These are phyloP conservation scores for Hansenula sp. DNA, from an alignment of 1,139 yeast genomes.

Conservation along the genomic window DNA sequence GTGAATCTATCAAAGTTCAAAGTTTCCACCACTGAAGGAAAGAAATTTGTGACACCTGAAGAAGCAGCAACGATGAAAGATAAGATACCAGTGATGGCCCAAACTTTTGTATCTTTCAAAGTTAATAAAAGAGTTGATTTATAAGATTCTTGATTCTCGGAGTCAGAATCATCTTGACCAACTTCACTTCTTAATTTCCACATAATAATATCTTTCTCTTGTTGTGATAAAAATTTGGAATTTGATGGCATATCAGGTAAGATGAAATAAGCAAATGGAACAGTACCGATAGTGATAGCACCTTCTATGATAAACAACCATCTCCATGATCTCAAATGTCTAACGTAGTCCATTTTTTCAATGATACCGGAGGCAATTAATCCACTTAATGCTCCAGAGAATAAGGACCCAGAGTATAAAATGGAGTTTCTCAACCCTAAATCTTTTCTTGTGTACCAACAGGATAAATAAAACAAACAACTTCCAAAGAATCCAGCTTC, in stretches of 20 bases:
- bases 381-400: conserved; percentile 60
- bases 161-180: conserved; percentile 54
- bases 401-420: conserved; percentile 54
- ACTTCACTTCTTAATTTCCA: conserved; percentile 48
- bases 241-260: conserved; percentile 56
- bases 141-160: conserved; percentile 32
- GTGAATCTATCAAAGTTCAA: conserved; percentile 44
- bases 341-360: neutral
- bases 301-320: conserved; percentile 62
- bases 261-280: conserved; percentile 45
- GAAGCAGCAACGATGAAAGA: conserved; percentile 52
- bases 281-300: conserved; percentile 49
- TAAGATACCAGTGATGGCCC: conserved; percentile 42
- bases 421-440: conserved; percentile 54
- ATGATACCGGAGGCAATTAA: conserved; percentile 45
- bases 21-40: conserved; percentile 57
- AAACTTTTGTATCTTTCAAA: conserved; percentile 40
- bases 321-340: conserved; percentile 30
- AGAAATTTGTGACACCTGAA: conserved; percentile 55
- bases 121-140: conserved; percentile 38
- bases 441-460: conserved; percentile 48
- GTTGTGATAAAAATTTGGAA: conserved; percentile 45
- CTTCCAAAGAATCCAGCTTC: conserved; percentile 54
- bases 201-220: conserved; percentile 47
- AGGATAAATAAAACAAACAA: conserved; percentile 43